Base-by-base conservation (phyloP, 495 filamentous ascomycete genomes). In the Penicillium waksmanii region DNA sequence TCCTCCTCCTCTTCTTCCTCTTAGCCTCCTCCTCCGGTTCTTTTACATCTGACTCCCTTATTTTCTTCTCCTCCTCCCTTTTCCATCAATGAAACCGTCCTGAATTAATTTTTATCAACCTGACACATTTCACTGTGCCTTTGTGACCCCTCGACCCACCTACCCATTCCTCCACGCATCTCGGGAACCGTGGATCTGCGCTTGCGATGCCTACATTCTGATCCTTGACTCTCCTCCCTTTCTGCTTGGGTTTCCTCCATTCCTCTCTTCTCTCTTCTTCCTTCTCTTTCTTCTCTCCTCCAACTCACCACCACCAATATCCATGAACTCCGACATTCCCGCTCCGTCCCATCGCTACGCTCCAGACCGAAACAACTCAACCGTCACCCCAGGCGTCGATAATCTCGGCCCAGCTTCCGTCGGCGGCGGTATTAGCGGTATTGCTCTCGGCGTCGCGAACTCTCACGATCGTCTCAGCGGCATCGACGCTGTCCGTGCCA, bases 351-450 rank as follows among this genome's bases (percentile, higher is more conserved):
- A 64, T 50, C 56, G 56, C 25, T 66, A 64, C 48, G 17, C 51
- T 0, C 47, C 48, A 4, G 47, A 58, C 3, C 73, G 68, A 33
- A 55, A 75, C n/a, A 76, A 76, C 57, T 83, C 80, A 51, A 86
- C 77, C 48, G 80, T 85, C 43, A 91, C 89, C 7, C 90, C 90
- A 5, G 89, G 88, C 10, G 81, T 84, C 38, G 90, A 93, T 72
- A 92, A 93, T 66, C 83, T 91, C 53, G 84, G 89, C 47, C 84
- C 87, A 25, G 72, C 79, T 43, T 89, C 90, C 12, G 83, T 82
- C 48, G 91, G 90, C 54, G 91, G 90, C 31, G 91, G 90, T 25
- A 89, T 93, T 69, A 82, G 88, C 17, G 89, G 88, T 25, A 87
- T 93, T 55, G 89, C 91, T 49, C 76, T 86, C 61, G 89, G 83